These are phyloP conservation scores for Botrytis hyacinthi DNA, from an alignment of 2,329 filamentous ascomycete genomes.

Conservation along the genomic window DNA sequence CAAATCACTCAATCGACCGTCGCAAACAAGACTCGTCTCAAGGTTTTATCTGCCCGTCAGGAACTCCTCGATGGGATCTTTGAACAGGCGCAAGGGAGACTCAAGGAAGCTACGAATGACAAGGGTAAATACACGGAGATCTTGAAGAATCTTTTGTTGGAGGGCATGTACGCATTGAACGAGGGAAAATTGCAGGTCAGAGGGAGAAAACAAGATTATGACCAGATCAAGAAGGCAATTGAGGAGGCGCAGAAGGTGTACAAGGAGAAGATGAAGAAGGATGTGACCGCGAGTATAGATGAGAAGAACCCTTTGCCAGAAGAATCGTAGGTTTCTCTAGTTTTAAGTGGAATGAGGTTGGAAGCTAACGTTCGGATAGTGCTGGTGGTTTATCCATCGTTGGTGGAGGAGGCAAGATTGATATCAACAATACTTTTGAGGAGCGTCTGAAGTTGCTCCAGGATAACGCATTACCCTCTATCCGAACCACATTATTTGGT, in stretches of 20 bases:
- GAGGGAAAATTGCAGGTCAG: constrained; percentile 75
- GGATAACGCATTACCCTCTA: constrained; percentile 76
- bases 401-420: constrained; percentile 86
- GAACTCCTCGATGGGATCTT: constrained; percentile 90
- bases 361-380: constrained; percentile 47
- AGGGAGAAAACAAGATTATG: constrained; percentile 76
- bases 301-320: constrained; percentile 78
- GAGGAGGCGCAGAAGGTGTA: constrained; percentile 77
- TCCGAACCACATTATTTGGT: constrained; percentile 85
- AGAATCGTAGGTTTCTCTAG: constrained; percentile 66
- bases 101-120: constrained; percentile 65
- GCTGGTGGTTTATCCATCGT: constrained; percentile 80
- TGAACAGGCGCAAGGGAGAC: constrained; percentile 71
- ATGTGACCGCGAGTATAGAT: constrained; percentile 68
- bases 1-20: constrained; percentile 97
- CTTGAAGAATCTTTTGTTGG: constrained; percentile 78
- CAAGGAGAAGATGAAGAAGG: constrained; percentile 72
- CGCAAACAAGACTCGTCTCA: constrained; percentile 91
- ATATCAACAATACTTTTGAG: constrained; percentile 98
- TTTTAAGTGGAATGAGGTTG: background rate
- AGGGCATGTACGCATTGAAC: constrained; percentile 84
- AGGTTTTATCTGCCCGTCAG: constrained; percentile 82
- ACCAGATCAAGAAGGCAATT: constrained; percentile 72
- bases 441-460: constrained; percentile 83
- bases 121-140: constrained; percentile 71